These are phyloP conservation scores for Ormosia semicastrata DNA, from an alignment of 306 rosid species.

Conservation along the genomic window DNA sequence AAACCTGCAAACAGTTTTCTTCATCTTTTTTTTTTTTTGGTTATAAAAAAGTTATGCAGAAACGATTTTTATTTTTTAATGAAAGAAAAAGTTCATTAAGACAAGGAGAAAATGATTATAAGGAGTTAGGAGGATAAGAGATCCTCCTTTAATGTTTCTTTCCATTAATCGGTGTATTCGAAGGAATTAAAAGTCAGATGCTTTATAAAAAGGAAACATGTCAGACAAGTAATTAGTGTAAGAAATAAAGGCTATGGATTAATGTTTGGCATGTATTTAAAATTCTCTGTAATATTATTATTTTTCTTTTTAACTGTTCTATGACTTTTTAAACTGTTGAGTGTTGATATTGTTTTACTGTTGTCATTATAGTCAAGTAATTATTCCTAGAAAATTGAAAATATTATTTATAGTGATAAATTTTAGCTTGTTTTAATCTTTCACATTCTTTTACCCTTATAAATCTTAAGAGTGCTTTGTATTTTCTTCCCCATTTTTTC, in stretches of 20 bases:
- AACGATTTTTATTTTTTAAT: background rate
- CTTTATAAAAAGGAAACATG: background rate
- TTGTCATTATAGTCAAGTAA: background rate
- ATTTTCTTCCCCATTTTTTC: background rate
- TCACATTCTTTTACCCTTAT: background rate
- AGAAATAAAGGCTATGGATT: background rate
- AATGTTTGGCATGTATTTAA: background rate
- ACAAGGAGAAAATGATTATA: background rate
- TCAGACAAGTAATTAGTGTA: background rate
- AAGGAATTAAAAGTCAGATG: background rate
- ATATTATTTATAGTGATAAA: background rate
- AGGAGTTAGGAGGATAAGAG: background rate
- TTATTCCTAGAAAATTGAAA: background rate
- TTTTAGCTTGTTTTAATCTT: background rate
- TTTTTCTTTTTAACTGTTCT: background rate
- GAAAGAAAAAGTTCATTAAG: background rate
- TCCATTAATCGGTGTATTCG: background rate
- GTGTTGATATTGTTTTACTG: background rate
- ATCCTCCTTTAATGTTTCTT: background rate
- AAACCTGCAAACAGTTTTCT: background rate
- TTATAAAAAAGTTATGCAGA: background rate
- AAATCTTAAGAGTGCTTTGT: constrained; percentile 8
- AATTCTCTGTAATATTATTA: background rate
- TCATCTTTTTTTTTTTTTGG: background rate
- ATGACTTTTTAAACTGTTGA: background rate